These are phyloP conservation scores for Notholithocarpus densiflorus DNA, from an alignment of 306 rosid genomes.

Conservation along the genomic window DNA sequence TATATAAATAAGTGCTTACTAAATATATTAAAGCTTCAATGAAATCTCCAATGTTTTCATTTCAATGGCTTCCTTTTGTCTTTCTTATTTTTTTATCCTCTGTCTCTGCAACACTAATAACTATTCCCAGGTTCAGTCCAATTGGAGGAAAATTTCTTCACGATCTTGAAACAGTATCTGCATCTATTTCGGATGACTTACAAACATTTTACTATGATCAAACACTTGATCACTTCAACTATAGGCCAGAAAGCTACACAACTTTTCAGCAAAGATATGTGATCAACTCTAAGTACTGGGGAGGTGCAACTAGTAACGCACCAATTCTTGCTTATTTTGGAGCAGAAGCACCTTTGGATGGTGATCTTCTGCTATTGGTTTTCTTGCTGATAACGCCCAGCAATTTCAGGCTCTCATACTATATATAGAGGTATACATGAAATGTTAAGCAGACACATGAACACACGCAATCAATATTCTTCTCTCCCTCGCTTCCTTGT, in stretches of 20 bases:
- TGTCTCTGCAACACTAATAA: constrained; percentile 1
- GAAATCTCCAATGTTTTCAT: constrained; percentile 1
- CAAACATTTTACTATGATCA: constrained; percentile 53
- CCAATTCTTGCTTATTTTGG: constrained; percentile 71
- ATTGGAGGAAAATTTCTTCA: constrained; percentile 23
- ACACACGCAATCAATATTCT: not conserved
- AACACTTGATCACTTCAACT: constrained; percentile 74
- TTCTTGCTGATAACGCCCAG: constrained; percentile 54
- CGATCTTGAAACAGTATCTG: not conserved
- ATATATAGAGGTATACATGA: constrained; percentile 58
- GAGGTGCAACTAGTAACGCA: constrained; percentile 47
- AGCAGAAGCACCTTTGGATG: constrained; percentile 54
- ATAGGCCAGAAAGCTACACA: constrained; percentile 52
- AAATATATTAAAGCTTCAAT: not conserved
- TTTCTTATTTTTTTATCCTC: constrained; percentile 21
- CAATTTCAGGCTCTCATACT: constrained; percentile 60
- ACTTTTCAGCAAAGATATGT: constrained; percentile 64
- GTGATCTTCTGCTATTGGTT: constrained; percentile 26
- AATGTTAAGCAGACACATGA: not conserved
- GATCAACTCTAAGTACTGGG: constrained; percentile 65
- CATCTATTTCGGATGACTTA: constrained; percentile 10
- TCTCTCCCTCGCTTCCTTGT: not conserved
- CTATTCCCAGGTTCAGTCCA: constrained; percentile 48
- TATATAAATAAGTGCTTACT: too few relatives aligned
- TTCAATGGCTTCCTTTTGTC: constrained; percentile 26